A percentile compares a stretch with the other conserved stretches of the same genome.
phyloP scores from a whole-genome alignment of 768 basidiomycete species.

The Collybia sp. region DNA sequence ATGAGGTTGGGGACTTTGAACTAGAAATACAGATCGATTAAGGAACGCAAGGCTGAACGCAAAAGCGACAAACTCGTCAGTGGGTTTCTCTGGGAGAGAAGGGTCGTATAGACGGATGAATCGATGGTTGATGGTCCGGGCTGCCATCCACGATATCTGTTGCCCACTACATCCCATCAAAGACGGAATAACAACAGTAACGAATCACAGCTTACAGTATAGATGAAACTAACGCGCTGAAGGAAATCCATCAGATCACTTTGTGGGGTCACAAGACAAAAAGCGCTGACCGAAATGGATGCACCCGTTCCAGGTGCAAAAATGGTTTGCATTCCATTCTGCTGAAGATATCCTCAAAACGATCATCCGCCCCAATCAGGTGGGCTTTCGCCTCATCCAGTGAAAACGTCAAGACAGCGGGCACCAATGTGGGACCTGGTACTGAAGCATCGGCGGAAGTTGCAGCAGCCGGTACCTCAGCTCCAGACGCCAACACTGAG shows the following conservation, averaged over 20 bases:
- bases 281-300: conserved; percentile 67
- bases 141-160: conserved; percentile 86
- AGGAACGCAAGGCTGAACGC: not conserved
- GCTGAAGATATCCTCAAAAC: conserved; percentile 68
- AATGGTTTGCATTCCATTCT: conserved; percentile 72
- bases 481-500: conserved; percentile 2
- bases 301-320: conserved; percentile 66
- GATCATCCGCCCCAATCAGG: conserved; percentile 57
- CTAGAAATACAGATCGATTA: conserved; percentile 5
- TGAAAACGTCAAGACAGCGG: conserved; percentile 71
- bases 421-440: conserved; percentile 39
- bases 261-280: not conserved
- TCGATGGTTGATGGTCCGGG: conserved; percentile 74
- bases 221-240: conserved; percentile 63
- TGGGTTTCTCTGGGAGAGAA: conserved; percentile 62
- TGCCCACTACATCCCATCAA: conserved; percentile 43
- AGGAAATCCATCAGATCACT: conserved; percentile 1
- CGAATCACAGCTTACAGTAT: conserved; percentile 49
- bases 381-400: conserved; percentile 73
- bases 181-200: not conserved
- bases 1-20: conserved; percentile 19
- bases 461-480: conserved; percentile 1
- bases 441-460: not conserved
- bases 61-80: conserved; percentile 41
- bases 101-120: conserved; percentile 77